Conservation (phyloP, 1,139 yeast species). For the Chernovozyma sophiae-reginae region DNA sequence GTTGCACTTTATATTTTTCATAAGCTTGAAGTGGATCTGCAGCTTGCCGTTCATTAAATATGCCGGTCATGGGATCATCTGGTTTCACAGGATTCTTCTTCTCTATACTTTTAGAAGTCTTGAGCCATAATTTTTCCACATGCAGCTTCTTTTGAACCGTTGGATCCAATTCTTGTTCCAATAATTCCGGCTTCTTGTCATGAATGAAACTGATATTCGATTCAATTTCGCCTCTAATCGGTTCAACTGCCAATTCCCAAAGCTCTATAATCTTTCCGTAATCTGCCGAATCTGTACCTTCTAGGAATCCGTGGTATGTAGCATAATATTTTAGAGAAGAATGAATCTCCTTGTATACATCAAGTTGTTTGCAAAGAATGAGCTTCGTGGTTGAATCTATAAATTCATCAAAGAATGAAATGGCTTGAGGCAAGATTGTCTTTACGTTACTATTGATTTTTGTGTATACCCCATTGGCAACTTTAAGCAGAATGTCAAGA, state of each 20-base stretch:
- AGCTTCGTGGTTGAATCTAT: slow-evolving; percentile 38
- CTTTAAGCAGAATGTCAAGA: slow-evolving; percentile 26
- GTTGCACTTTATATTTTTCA: slow-evolving; percentile 26
- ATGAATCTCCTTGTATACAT: slow-evolving; percentile 25
- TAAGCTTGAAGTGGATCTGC: slow-evolving; percentile 35
- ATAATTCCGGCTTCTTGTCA: slow-evolving; percentile 28
- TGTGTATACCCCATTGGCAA: slow-evolving; percentile 26
- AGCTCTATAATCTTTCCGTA: slow-evolving; percentile 20
- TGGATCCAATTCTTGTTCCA: slow-evolving; percentile 29
- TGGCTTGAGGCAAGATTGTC: slow-evolving; percentile 42
- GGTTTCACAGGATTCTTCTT: slow-evolving; percentile 25
- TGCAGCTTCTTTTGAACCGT: slow-evolving; percentile 21
- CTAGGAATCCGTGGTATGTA: slow-evolving; percentile 35
- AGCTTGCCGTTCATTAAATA: slow-evolving; percentile 27
- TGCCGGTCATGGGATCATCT: slow-evolving; percentile 26
- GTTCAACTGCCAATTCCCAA: slow-evolving; percentile 34
- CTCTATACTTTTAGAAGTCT: slow-evolving; percentile 22
- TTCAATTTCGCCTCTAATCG: slow-evolving; percentile 33
- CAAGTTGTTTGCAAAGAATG: slow-evolving; percentile 28
- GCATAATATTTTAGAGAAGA: slow-evolving; percentile 28
- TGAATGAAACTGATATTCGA: slow-evolving; percentile 28
- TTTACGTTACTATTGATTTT: slow-evolving; percentile 38
- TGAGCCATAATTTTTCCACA: slow-evolving; percentile 25
- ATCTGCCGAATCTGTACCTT: slow-evolving; percentile 6
- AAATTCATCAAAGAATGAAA: slow-evolving; percentile 49